A percentile compares a stretch with the other conserved stretches of the same genome.
Conservation (phyloP, 352 stramenopile genomes). For the Bremia lactucae region DNA sequence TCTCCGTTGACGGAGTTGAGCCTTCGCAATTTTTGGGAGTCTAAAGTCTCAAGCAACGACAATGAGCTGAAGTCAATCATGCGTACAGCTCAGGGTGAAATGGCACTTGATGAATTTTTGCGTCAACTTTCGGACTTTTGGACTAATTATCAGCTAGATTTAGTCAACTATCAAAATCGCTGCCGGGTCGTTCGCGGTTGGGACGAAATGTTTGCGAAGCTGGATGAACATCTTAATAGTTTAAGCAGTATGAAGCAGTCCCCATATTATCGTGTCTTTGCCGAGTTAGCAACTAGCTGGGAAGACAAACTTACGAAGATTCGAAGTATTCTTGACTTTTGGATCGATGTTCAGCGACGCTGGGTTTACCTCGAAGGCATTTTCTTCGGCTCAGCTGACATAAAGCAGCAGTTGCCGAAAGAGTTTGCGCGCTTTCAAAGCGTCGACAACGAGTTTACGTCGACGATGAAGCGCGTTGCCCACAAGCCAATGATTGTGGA, state of each 20-base stretch:
- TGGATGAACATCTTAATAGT: conserved; percentile 99
- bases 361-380: conserved; percentile 99
- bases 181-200: conserved; percentile 97
- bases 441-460: conserved; percentile 98
- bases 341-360: conserved; percentile 98
- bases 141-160: conserved; percentile 83
- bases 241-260: conserved; percentile 98
- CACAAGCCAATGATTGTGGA: conserved; percentile 96
- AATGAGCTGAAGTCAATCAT: conserved; percentile 96
- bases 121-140: conserved; percentile 89
- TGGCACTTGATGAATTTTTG: conserved; percentile 98
- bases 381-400: conserved; percentile 97
- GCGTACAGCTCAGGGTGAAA: conserved; percentile 97
- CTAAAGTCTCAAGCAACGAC: conserved; percentile 85
- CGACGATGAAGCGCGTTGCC: conserved; percentile 95
- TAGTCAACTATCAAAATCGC: conserved; percentile 89
- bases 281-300: conserved; percentile 95
- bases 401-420: conserved; percentile 97
- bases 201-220: conserved; percentile 97
- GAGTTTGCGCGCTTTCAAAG: conserved; percentile 98
- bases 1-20: conserved; percentile 92
- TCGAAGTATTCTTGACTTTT: conserved; percentile 95
- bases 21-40: conserved; percentile 96
- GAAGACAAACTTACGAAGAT: conserved; percentile 97
- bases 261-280: conserved; percentile 98